Evolutionary conservation across 176 grass and related monocot genomes (phyloP), one percentile per base, ranked within the genome.

Genomic region (Saccharum officinarum): DNA sequence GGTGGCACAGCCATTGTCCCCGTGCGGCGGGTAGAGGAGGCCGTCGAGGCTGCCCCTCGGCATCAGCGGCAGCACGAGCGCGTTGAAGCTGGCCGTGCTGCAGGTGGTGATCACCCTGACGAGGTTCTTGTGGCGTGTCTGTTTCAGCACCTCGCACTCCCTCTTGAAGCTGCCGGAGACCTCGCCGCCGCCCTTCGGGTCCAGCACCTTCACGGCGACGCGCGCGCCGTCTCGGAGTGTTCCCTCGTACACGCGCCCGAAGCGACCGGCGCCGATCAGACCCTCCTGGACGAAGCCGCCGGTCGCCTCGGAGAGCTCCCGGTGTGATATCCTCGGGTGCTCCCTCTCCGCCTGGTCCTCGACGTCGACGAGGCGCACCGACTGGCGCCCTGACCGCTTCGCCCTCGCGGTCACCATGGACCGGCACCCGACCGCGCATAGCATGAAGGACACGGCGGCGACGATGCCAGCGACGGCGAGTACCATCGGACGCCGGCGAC

Each of bases 51-150:
- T 97, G 67, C 94, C 94, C 68, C 90, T 84, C 5, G 49, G 85
- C 91, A 97, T 97, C 69, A 97, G 81, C 7, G 94, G 94, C 6
- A 97, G 94, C 57, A 97, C 91, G 74, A 97, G 84, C 18, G 91
- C 91, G 79, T 97, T 93, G 80, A 97, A 97, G 17, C 90, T 80
- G 15, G 75, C 91, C 55, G 80, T 89, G 87, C 91, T 94, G 89
- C 94, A 97, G 18, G 94, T 93, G 55, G 94, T 97, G 74, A 94
- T 97, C 60, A 94, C 94, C 71, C 94, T 79, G 8, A 97, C 85
- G 15, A 97, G 82, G 79, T 97, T 97, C 74, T 81, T 84, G 87
- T 97, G 94, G 33, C 94, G 88, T 1, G 89, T 94, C 71, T 82
- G 84, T 26, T 77, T 86, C 15, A 94, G 91, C 70, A 94, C 91